A percentile compares a stretch with the other conserved stretches of the same genome.
phyloP scores from a whole-genome alignment of 2,329 filamentous ascomycete genomes.

The Fusarium metavorans region DNA sequence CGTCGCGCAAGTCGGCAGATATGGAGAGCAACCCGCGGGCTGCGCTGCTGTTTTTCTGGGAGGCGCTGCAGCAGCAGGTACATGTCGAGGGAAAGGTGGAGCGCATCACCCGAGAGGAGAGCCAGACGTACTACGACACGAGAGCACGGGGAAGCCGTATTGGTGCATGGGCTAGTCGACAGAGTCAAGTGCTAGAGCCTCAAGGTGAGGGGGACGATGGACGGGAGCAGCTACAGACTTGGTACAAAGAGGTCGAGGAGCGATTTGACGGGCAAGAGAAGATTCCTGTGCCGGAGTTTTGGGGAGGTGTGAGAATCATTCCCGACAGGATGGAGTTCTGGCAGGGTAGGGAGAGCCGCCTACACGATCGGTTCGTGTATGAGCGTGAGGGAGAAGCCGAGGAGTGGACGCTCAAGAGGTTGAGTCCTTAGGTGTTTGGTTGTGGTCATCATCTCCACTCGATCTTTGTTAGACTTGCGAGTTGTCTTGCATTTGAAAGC shows the following conservation, averaged over 20 bases:
- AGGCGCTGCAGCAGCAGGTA: conserved; percentile 86
- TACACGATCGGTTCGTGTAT: conserved; percentile 96
- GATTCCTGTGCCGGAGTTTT: conserved; percentile 93
- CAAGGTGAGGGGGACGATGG: conserved; percentile 68
- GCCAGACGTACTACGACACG: conserved; percentile 75
- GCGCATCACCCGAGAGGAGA: conserved; percentile 77
- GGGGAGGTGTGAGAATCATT: conserved; percentile 89
- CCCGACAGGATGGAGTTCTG: conserved; percentile 95
- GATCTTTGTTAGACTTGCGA: not conserved
- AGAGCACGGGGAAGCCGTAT: conserved; percentile 83
- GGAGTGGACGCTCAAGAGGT: conserved; percentile 76
- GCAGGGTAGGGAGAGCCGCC: conserved; percentile 87
- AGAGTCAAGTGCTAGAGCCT: conserved; percentile 79
- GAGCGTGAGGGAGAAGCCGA: conserved; percentile 66
- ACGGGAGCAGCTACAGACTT: conserved; percentile 78
- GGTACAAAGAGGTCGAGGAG: conserved; percentile 81
- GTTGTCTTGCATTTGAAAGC: not conserved
- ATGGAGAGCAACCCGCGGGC: conserved; percentile 81
- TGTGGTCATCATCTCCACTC: not conserved
- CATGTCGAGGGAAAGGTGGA: conserved; percentile 84
- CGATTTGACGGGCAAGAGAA: conserved; percentile 80
- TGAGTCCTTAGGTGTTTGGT: conserved; percentile 67
- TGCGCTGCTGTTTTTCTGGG: conserved; percentile 92
- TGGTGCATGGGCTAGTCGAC: conserved; percentile 92
- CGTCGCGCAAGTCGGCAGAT: conserved; percentile 76